These are phyloP conservation scores for Planoprotostelium fungivorum DNA, from an alignment of 78 protist species.

Conservation along the genomic window DNA sequence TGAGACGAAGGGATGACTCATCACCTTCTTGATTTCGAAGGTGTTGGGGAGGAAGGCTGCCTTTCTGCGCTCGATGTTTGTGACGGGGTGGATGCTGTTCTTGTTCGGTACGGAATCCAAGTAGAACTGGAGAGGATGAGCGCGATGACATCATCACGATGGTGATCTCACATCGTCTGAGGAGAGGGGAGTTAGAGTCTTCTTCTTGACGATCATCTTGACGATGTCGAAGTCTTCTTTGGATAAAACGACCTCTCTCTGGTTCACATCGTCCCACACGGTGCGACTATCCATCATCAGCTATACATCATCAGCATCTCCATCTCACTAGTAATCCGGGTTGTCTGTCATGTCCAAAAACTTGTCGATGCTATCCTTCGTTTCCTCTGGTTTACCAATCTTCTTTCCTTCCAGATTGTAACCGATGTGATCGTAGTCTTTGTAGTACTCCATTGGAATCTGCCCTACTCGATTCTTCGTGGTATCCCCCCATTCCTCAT, in stretches of 20 bases:
- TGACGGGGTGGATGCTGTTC: conserved; percentile 28
- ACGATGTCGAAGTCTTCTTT: conserved; percentile 76
- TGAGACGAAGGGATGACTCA: too few relatives aligned
- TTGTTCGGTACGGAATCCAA: conserved; percentile 45
- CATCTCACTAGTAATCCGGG: conserved; percentile 26
- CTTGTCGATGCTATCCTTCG: conserved; percentile 71
- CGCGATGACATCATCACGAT: too few relatives aligned
- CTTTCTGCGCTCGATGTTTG: not conserved
- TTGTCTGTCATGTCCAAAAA: conserved; percentile 51
- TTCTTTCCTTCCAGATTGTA: conserved; percentile 91
- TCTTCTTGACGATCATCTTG: conserved; percentile 50
- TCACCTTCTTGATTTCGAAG: not conserved
- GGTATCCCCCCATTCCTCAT: conserved; percentile 17
- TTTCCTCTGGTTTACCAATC: conserved; percentile 52
- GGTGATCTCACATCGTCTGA: conserved; percentile 5
- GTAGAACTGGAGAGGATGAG: conserved; percentile 29
- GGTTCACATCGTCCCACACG: conserved; percentile 76
- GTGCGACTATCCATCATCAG: conserved; percentile 32
- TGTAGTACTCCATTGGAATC: conserved; percentile 94
- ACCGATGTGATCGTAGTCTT: conserved; percentile 93
- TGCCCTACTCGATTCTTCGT: conserved; percentile 74
- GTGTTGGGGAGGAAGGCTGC: not conserved
- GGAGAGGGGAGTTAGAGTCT: not conserved
- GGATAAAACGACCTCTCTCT: conserved; percentile 58
- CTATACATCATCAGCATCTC: not conserved